phyloP scores from a whole-genome alignment of 768 basidiomycete species.

The Guyanaporus albipodus region DNA sequence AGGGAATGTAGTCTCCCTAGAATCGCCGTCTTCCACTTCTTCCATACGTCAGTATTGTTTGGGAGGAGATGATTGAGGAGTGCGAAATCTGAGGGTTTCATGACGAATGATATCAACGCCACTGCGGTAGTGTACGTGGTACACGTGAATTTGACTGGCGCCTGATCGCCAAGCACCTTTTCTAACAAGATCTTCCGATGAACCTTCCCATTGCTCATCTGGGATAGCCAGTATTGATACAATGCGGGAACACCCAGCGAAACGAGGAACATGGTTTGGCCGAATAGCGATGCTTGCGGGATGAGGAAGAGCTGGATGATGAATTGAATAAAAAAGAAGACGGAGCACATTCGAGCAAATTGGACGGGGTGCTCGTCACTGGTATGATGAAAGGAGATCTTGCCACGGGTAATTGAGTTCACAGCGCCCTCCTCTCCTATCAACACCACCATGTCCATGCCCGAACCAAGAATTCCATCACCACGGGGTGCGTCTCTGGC shows the following conservation, averaged over 20 bases:
- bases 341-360: neutral
- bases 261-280: neutral
- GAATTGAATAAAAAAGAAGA: neutral
- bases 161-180: neutral
- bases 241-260: neutral
- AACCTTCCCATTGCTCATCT: neutral
- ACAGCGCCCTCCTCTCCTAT: too few relatives aligned
- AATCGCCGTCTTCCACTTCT: neutral
- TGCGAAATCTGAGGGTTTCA: neutral
- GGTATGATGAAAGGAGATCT: neutral
- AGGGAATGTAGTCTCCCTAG: neutral
- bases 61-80: neutral
- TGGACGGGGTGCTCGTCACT: neutral
- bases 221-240: neutral
- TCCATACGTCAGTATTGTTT: neutral
- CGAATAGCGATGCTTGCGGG: neutral
- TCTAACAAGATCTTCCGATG: neutral
- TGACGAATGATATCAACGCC: neutral
- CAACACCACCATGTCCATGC: neutral
- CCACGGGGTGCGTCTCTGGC: neutral
- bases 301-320: neutral
- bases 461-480: neutral
- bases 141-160: neutral
- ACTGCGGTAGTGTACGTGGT: neutral
- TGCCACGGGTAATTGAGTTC: neutral